These are phyloP conservation scores for Stachybotrys chlorohalonatus DNA, from an alignment of 2,329 filamentous ascomycete species.

Conservation along the genomic window DNA sequence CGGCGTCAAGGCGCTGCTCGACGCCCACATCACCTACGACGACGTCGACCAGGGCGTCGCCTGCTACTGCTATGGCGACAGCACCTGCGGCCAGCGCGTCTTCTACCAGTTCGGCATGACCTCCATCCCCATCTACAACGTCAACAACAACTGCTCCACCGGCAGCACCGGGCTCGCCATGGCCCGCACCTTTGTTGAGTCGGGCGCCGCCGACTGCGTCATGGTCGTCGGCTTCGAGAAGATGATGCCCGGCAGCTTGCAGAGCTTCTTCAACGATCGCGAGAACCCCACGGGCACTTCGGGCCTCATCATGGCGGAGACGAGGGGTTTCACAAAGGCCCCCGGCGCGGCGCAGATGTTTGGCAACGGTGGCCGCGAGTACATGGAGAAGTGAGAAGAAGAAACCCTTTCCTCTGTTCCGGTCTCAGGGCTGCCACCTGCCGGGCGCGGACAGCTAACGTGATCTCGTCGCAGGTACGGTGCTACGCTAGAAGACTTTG, in stretches of 20 bases:
- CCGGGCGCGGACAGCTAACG: neutral
- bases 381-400: conserved; percentile 74
- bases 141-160: conserved; percentile 98
- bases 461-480: conserved; percentile 52
- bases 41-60: conserved; percentile 90
- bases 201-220: conserved; percentile 78
- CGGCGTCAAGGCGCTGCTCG: conserved; percentile 75
- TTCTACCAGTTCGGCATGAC: conserved; percentile 99
- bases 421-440: neutral
- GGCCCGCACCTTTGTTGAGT: conserved; percentile 68
- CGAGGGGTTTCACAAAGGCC: conserved; percentile 70
- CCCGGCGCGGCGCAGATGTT: conserved; percentile 90
- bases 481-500: conserved; percentile 77
- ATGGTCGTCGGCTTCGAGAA: conserved; percentile 95
- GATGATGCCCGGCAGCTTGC: conserved; percentile 88
- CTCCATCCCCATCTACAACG: conserved; percentile 90
- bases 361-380: conserved; percentile 86
- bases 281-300: conserved; percentile 69
- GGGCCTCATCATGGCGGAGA: conserved; percentile 71
- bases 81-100: conserved; percentile 87
- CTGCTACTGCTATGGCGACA: conserved; percentile 98
- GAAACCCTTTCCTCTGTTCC: conserved; percentile 1
- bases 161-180: conserved; percentile 87
- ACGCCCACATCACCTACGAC: conserved; percentile 90
- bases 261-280: conserved; percentile 77